phyloP scores from a whole-genome alignment of 2,329 filamentous ascomycete species.

The Echinosphaeria canescens region DNA sequence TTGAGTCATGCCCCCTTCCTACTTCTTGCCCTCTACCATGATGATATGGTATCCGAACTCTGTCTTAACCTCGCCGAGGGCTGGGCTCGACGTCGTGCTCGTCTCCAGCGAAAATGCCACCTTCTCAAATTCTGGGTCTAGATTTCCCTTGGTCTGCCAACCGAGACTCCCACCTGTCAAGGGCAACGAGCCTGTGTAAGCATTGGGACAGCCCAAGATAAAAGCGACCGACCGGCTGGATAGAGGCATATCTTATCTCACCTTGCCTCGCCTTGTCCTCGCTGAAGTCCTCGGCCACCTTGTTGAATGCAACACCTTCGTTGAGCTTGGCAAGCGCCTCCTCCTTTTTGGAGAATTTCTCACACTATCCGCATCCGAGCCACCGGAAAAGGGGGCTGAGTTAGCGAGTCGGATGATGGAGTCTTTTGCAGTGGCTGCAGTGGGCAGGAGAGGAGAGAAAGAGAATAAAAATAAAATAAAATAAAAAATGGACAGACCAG shows the following conservation, averaged over 20 bases:
- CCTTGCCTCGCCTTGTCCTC: constrained; percentile 58
- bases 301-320: constrained; percentile 49
- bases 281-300: constrained; percentile 49
- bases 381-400: neutral
- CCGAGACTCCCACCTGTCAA: constrained; percentile 43
- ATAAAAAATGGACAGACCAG: constrained; percentile 19
- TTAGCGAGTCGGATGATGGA: too few relatives aligned
- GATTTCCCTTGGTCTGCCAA: constrained; percentile 47
- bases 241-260: too few relatives aligned
- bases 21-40: constrained; percentile 47
- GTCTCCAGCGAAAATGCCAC: constrained; percentile 47
- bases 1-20: too few relatives aligned
- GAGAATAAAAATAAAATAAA: neutral
- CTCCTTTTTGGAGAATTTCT: constrained; percentile 60
- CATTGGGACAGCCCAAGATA: too few relatives aligned
- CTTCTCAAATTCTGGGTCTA: constrained; percentile 49
- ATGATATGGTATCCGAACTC: constrained; percentile 48
- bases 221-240: too few relatives aligned
- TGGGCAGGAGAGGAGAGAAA: neutral
- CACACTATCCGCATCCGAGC: constrained; percentile 23
- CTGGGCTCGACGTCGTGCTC: constrained; percentile 41
- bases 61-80: constrained; percentile 47
- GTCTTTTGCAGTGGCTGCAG: neutral
- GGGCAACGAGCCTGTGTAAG: too few relatives aligned
- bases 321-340: constrained; percentile 48